Evolutionary conservation across 768 basidiomycete genomes (phyloP).

Genomic region (Mycena epipterygia): DNA sequence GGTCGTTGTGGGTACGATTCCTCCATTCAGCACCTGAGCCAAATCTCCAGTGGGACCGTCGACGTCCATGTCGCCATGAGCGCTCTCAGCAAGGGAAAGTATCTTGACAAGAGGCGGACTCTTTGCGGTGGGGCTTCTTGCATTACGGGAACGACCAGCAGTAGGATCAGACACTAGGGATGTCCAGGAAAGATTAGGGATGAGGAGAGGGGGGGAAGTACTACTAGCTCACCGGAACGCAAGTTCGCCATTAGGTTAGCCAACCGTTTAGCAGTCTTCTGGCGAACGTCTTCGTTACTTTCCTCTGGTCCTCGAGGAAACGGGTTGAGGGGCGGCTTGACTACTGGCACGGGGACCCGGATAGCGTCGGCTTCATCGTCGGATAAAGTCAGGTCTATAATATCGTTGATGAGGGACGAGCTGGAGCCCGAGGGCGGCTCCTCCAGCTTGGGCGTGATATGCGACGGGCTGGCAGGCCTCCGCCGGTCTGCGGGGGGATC

Average conservation of each 20-base stretch:
- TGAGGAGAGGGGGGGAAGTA: too few relatives aligned
- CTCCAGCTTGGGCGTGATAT: not conserved
- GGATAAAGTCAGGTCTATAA: slow-evolving; percentile 19
- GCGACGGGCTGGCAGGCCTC: not conserved
- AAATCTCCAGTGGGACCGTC: not conserved
- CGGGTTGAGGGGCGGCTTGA: not conserved
- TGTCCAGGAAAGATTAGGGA: not conserved
- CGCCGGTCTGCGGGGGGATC: not conserved
- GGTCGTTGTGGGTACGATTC: not conserved
- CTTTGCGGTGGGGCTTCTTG: not conserved
- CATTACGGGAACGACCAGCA: not conserved
- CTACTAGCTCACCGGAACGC: too few relatives aligned
- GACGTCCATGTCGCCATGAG: not conserved
- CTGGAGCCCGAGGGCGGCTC: not conserved
- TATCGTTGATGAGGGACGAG: not conserved
- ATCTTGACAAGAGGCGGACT: not conserved
- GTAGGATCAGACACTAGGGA: not conserved
- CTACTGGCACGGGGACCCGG: not conserved
- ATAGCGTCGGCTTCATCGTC: slow-evolving; percentile 3
- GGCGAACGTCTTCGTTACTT: not conserved
- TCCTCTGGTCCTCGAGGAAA: not conserved
- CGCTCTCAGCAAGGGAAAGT: not conserved
- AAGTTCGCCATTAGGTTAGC: too few relatives aligned
- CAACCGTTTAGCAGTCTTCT: too few relatives aligned
- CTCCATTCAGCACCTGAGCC: not conserved